Evolutionary conservation across 805 yeast genomes (phyloP).

Genomic region (Metschnikowia drakensbergensis): DNA sequence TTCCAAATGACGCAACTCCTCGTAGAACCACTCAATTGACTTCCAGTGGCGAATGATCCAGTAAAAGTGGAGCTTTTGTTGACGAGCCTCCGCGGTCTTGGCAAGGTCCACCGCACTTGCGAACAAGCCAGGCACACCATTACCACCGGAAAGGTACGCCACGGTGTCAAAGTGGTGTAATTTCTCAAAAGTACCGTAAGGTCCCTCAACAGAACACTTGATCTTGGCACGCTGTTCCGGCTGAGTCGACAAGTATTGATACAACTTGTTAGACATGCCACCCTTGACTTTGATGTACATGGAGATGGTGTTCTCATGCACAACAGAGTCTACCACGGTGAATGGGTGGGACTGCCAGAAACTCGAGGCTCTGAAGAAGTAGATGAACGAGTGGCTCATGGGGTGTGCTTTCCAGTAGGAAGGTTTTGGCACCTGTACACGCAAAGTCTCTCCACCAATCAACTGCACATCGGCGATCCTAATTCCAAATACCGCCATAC

Average conservation of each 20-base stretch:
- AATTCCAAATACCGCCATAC: constrained; percentile 35
- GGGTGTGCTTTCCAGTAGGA: constrained; percentile 47
- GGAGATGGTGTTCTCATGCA: constrained; percentile 37
- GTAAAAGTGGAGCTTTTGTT: constrained; percentile 24
- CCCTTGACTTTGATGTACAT: constrained; percentile 50
- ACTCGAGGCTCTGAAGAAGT: constrained; percentile 47
- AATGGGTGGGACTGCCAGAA: constrained; percentile 79
- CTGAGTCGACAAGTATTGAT: constrained; percentile 24
- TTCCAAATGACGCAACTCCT: constrained; percentile 33
- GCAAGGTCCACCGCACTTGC: constrained; percentile 38
- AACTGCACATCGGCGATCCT: constrained; percentile 35
- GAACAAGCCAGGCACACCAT: constrained; percentile 57
- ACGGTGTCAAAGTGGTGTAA: constrained; percentile 46
- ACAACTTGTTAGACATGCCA: constrained; percentile 52
- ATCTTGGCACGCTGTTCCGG: constrained; percentile 33
- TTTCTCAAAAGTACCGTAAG: constrained; percentile 51
- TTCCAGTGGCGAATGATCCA: constrained; percentile 41
- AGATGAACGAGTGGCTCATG: constrained; percentile 54
- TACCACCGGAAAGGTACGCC: constrained; percentile 59
- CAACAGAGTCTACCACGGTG: constrained; percentile 46
- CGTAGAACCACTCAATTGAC: constrained; percentile 38
- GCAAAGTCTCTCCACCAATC: constrained; percentile 45
- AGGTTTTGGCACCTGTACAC: constrained; percentile 47
- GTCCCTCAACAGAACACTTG: constrained; percentile 55
- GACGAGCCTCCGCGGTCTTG: constrained; percentile 6